Evolutionary conservation across 768 basidiomycete genomes (phyloP), one percentile per base, ranked within the genome.

Genomic region (Boletus rufocinnamomeus): DNA sequence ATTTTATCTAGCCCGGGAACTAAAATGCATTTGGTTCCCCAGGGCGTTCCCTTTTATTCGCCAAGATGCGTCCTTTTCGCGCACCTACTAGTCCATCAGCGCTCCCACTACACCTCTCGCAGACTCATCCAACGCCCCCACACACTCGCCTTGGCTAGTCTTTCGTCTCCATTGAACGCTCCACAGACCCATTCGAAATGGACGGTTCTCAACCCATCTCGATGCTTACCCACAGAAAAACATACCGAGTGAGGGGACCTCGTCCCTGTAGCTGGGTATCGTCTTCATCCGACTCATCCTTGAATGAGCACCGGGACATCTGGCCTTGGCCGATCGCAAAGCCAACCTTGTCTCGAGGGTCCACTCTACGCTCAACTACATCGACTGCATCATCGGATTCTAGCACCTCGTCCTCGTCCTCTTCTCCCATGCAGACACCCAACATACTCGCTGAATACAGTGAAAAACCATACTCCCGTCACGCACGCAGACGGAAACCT

Each of bases 211-310:
- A 47, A 2, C 46, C 58, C 19, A 60, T 61, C 40, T 49, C 50
- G 5, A 23, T 59, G 3, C 50, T 60, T 19, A 25, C 28, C n/a
- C 62, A 17, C 17, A 54, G 60, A 49, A 68, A 21, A 30, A 54
- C 62, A 14, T 38, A 50, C 32, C 66, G 64, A 51, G 56, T 73
- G 17, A 65, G 61, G 50, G 72, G 72, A 25, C 72, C 73, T 21
- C 72, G 72, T 50, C 73, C 72, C 30, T 65, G 54, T 46, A 72
- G 71, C 61, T 69, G 65, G 65, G 21, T 59, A 23, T 54, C 66
- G 11, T 47, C 58, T 30, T 54, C 59, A 5, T 52, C 58, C 4
- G 66, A 68, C 23, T 58, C 67, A 2, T 52, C 60, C 32, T 50
- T 7, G 9, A 60, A 48, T 3, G 70, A 61, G 7, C 49, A 57